Evolutionary conservation across 2,329 filamentous ascomycete species (phyloP).

Genomic region (Alternaria hordeiaustralica): DNA sequence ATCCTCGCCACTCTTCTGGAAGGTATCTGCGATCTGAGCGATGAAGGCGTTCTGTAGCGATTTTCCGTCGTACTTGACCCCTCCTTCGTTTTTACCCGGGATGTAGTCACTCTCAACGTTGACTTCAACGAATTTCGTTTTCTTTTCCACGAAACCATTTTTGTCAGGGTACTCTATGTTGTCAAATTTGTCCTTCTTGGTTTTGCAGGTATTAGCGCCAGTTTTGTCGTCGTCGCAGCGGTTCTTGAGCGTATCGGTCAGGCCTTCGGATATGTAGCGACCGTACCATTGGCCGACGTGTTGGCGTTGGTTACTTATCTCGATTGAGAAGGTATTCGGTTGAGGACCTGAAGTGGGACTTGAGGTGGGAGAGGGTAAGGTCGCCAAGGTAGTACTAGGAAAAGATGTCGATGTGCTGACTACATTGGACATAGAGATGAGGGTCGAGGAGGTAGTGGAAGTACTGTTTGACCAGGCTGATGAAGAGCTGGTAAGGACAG

Average conservation of each 20-base stretch:
- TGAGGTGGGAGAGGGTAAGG: not conserved
- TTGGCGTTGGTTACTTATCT: slow-evolving; percentile 10
- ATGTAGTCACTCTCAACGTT: not conserved
- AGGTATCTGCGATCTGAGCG: slow-evolving; percentile 4
- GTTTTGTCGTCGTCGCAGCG: not conserved
- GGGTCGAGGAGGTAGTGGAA: not conserved
- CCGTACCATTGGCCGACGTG: slow-evolving; percentile 7
- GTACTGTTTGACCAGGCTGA: not conserved
- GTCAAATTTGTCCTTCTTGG: not conserved
- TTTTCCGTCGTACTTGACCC: not conserved
- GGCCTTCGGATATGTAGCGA: not conserved
- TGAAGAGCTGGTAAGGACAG: not conserved
- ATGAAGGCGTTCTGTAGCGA: not conserved
- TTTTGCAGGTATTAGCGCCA: not conserved
- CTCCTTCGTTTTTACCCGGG: not conserved
- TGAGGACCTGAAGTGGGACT: not conserved
- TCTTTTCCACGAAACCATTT: not conserved
- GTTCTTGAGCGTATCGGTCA: not conserved
- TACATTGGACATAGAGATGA: not conserved
- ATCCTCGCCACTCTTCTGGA: not conserved
- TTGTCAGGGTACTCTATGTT: not conserved
- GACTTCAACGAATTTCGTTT: not conserved
- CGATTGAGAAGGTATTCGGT: not conserved
- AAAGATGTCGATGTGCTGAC: not conserved
- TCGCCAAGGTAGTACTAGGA: not conserved